Percentiles rank a stretch among this genome's conserved stretches.
Evolutionary conservation across 2,329 filamentous ascomycete species (phyloP).

Genomic region (Ascochyta fabae): DNA sequence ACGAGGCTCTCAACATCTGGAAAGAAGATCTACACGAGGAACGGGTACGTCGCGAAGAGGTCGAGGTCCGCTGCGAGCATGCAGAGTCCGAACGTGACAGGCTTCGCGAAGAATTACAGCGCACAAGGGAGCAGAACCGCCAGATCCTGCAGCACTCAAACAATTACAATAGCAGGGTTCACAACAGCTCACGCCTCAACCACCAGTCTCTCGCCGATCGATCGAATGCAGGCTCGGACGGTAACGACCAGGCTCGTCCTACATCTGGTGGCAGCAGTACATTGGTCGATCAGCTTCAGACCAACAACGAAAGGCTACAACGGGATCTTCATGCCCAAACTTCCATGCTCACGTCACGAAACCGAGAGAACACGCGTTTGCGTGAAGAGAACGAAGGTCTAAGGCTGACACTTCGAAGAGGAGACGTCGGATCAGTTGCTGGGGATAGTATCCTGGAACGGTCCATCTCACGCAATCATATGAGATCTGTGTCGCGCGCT

Average conservation of each 20-base stretch:
- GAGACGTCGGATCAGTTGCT: constrained; percentile 65
- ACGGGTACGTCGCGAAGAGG: constrained; percentile 84
- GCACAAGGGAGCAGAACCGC: constrained; percentile 60
- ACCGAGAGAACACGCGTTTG: constrained; percentile 90
- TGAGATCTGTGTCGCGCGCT: constrained; percentile 74
- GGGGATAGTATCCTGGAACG: constrained; percentile 92
- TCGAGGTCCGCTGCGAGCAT: constrained; percentile 85
- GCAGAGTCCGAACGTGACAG: constrained; percentile 86
- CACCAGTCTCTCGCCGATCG: constrained; percentile 47
- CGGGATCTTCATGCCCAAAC: constrained; percentile 94
- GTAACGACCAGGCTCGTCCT: constrained; percentile 39
- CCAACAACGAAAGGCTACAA: constrained; percentile 90
- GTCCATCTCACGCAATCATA: constrained; percentile 84
- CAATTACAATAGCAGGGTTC: constrained; percentile 45
- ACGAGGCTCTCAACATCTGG: constrained; percentile 74
- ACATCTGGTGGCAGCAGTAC: constrained; percentile 63
- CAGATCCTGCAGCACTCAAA: constrained; percentile 43
- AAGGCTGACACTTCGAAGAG: constrained; percentile 83
- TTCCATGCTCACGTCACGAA: constrained; percentile 95
- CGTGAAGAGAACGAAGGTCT: constrained; percentile 98
- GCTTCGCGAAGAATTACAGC: constrained; percentile 83
- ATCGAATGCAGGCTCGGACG: constrained; percentile 51
- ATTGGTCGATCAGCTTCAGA: constrained; percentile 84
- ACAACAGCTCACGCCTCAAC: constrained; percentile 49
- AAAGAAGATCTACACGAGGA: constrained; percentile 94